Percentiles rank a stretch among this genome's conserved stretches.
Conservation (phyloP, 352 stramenopile genomes). For the Sclerospora graminicola region DNA sequence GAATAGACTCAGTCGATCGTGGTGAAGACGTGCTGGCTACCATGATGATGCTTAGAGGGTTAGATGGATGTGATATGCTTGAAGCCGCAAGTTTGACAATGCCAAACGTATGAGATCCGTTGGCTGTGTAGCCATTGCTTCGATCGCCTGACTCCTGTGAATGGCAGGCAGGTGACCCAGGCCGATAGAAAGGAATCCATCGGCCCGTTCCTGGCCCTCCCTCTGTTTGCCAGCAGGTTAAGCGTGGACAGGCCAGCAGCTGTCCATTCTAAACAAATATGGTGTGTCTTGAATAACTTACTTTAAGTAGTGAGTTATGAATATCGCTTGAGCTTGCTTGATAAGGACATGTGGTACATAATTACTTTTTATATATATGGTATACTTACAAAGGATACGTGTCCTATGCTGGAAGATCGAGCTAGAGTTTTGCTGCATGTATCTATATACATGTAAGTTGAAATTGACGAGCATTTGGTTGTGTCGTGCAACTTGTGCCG, state of each 20-base stretch:
- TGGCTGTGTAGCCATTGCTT: conserved; percentile 4
- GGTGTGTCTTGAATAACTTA: no score
- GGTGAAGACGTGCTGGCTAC: conserved; percentile 16
- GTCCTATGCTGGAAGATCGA: no score
- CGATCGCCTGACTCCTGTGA: background rate
- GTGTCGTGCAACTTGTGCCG: no score
- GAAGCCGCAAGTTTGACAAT: conserved; percentile 27
- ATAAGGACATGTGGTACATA: no score
- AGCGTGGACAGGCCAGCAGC: conserved; percentile 6
- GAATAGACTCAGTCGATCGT: conserved; percentile 4
- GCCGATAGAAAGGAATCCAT: conserved; percentile 13
- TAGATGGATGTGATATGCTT: background rate
- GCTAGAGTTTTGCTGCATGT: no score
- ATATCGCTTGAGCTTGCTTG: no score
- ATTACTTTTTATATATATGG: no score
- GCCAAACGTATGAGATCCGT: conserved; percentile 1
- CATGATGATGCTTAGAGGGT: conserved; percentile 6
- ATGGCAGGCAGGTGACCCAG: background rate
- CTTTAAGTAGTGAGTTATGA: no score
- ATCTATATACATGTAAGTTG: no score
- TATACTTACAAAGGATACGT: no score
- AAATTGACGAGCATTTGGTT: no score
- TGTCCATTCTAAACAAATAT: no score
- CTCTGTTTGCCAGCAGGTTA: conserved; percentile 13
- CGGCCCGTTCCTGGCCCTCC: conserved; percentile 7